A percentile compares a stretch with the other conserved stretches of the same genome.
Evolutionary conservation across 331 rosid species (phyloP).

Genomic region (Quercus phellos): DNA sequence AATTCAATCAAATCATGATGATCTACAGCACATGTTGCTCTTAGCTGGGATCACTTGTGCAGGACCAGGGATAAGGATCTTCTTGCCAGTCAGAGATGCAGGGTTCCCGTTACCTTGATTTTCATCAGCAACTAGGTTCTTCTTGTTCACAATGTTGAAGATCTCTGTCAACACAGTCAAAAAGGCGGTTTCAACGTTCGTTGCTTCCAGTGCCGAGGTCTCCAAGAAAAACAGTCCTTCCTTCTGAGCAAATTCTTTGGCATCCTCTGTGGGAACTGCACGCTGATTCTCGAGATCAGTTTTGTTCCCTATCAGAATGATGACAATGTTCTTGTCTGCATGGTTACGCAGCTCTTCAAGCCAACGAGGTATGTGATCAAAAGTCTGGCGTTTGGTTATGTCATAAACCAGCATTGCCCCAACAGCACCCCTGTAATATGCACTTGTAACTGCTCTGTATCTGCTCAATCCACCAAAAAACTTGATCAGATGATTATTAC

Average conservation of each 20-base stretch:
- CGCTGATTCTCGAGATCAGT: constrained; percentile 79
- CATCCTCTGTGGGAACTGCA: constrained; percentile 82
- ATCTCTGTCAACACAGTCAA: constrained; percentile 80
- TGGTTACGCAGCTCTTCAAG: constrained; percentile 88
- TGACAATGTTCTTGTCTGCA: constrained; percentile 91
- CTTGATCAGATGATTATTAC: neutral
- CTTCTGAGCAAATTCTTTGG: constrained; percentile 86
- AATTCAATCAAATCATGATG: constrained; percentile 36
- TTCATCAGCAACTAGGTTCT: constrained; percentile 62
- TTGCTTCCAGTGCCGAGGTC: constrained; percentile 83
- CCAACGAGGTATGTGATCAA: constrained; percentile 97
- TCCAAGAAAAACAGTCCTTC: constrained; percentile 92
- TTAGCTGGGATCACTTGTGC: constrained; percentile 79
- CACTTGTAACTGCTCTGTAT: constrained; percentile 94
- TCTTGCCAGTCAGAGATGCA: constrained; percentile 67
- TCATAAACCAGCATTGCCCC: constrained; percentile 97
- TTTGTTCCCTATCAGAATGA: constrained; percentile 86
- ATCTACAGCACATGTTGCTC: constrained; percentile 64
- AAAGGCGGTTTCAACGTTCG: constrained; percentile 91
- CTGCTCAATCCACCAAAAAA: constrained; percentile 35
- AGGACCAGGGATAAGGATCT: constrained; percentile 79
- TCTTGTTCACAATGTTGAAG: constrained; percentile 78
- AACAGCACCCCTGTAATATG: constrained; percentile 94
- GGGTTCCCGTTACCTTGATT: constrained; percentile 65
- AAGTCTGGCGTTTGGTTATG: constrained; percentile 78